Base-by-base conservation (phyloP, 2,329 filamentous ascomycete species). In the Anthostomella pinea region DNA sequence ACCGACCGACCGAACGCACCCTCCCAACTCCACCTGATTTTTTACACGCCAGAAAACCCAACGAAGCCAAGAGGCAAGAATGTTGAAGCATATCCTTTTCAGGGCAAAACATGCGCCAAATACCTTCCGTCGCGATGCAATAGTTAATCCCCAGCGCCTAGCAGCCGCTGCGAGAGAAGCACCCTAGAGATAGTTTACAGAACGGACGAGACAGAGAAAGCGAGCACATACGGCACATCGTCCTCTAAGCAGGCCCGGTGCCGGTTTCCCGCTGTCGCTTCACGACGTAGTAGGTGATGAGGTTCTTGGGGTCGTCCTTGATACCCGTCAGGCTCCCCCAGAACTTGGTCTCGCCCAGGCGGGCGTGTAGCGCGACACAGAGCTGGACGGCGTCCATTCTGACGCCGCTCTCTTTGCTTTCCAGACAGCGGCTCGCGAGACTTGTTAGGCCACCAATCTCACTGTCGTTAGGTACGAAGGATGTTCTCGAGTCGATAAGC, bases 241-340 rank as follows among this genome's bases (percentile, higher is more conserved):
- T 28, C 10, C 34, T 45, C 41, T 47, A 47, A 33, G 10, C 10
- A 33, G 38, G 23, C 20, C 27, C 41, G 33, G 32, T 42, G 18
- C 43, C 47, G 14, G 44, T 45, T 62, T 83, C 79, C 34, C 78
- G 67, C 62, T 83, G 79, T 57, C 73, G 71, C 69, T 83, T 83
- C 25, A 85, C 85, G 53, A 89, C 83, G 60, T 89, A 90, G 58
- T 90, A 90, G 8, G 83, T 89, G 52, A 90, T 81, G 43, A 90
- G 61, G 49, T 82, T 88, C 67, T 87, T 78, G 15, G 84, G 79
- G 47, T 87, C 84, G 47, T 88, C 84, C 54, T 77, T 75, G 20
- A 85, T 71, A 8, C 67, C 73, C 39, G 70, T 76, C 52, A 89
- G 69, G 16, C 73, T 72, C 21, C 73, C 73, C 85, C 85, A 91